A percentile compares a stretch with the other conserved stretches of the same genome.
Evolutionary conservation across 2,329 filamentous ascomycete species (phyloP).

Genomic region (Hypoxylon sp.): DNA sequence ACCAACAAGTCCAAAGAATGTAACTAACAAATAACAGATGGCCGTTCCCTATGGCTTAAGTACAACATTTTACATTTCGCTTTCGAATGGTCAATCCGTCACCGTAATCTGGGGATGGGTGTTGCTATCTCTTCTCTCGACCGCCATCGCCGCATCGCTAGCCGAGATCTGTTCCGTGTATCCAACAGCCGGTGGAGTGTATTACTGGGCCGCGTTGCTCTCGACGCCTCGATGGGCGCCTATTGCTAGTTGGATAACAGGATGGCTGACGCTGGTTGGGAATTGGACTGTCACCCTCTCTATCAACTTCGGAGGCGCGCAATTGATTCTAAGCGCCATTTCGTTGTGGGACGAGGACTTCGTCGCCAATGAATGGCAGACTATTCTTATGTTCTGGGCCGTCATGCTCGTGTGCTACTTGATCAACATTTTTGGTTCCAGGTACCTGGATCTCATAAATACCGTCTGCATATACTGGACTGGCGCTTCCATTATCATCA

Average conservation of each 20-base stretch:
- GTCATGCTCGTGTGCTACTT: conserved; percentile 71
- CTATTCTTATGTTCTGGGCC: conserved; percentile 75
- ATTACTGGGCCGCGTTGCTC: conserved; percentile 77
- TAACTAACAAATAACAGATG: conserved; percentile 55
- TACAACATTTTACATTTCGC: conserved; percentile 73
- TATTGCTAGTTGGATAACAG: conserved; percentile 73
- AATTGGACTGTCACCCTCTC: conserved; percentile 73
- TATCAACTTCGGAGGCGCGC: conserved; percentile 75
- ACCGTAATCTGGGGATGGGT: conserved; percentile 77
- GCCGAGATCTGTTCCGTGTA: conserved; percentile 76
- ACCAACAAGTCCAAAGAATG: not conserved
- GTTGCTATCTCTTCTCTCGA: conserved; percentile 68
- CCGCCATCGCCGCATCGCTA: conserved; percentile 70
- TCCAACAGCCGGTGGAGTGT: conserved; percentile 73
- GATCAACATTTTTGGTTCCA: conserved; percentile 71
- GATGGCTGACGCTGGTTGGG: conserved; percentile 76
- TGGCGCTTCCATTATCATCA: conserved; percentile 64
- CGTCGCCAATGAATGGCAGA: conserved; percentile 73
- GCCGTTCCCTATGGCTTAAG: conserved; percentile 73
- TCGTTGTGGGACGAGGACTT: conserved; percentile 75
- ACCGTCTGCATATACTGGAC: conserved; percentile 80
- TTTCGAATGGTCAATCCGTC: conserved; percentile 73
- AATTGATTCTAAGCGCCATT: conserved; percentile 72
- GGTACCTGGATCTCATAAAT: conserved; percentile 71
- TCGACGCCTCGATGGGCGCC: conserved; percentile 71